A percentile compares a stretch with the other conserved stretches of the same genome.
phyloP scores from a whole-genome alignment of 768 basidiomycete genomes.

The Royoungia palumana region DNA sequence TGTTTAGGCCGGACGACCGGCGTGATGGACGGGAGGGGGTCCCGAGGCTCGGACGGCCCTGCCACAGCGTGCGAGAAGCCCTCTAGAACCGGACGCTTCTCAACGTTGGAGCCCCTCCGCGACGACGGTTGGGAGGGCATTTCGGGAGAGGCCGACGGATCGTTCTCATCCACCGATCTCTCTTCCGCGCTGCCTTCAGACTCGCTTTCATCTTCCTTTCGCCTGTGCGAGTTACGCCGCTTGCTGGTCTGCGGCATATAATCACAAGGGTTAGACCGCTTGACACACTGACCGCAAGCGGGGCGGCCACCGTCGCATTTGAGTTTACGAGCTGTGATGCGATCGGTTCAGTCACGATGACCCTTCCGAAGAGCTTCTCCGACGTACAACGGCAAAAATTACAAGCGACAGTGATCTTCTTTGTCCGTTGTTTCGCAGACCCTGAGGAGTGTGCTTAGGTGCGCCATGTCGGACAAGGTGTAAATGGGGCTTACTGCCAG shows the following conservation, averaged over 20 bases:
- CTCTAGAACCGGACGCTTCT: conserved; percentile 34
- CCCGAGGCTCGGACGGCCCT: conserved; percentile 44
- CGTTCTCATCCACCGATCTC: conserved; percentile 47
- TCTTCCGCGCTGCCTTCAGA: conserved; percentile 66
- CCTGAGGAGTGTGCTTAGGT: conserved; percentile 35
- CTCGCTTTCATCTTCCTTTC: conserved; percentile 55
- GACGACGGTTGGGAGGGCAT: conserved; percentile 33
- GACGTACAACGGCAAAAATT: conserved; percentile 87
- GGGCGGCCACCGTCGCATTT: conserved; percentile 87
- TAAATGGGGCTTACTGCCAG: conserved; percentile 37
- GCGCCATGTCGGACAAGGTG: conserved; percentile 4
- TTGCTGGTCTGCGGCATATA: conserved; percentile 73
- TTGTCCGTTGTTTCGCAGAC: conserved; percentile 64
- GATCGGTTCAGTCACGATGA: conserved; percentile 18
- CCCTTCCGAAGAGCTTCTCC: conserved; percentile 9
- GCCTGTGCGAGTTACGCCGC: conserved; percentile 62
- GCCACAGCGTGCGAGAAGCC: conserved; percentile 29
- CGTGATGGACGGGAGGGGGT: conserved; percentile 37
- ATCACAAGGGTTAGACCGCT: conserved; percentile 75
- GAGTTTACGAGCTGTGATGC: conserved; percentile 68
- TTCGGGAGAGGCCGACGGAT: conserved; percentile 58
- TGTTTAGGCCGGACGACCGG: conserved; percentile 34
- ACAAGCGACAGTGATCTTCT: conserved; percentile 88
- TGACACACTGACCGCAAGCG: conserved; percentile 77
- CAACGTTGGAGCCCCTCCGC: conserved; percentile 35